Evolutionary conservation across 192 early-diverging fungal species (phyloP), one percentile per base, ranked within the genome.

Genomic region (Coemansia asiatica): DNA sequence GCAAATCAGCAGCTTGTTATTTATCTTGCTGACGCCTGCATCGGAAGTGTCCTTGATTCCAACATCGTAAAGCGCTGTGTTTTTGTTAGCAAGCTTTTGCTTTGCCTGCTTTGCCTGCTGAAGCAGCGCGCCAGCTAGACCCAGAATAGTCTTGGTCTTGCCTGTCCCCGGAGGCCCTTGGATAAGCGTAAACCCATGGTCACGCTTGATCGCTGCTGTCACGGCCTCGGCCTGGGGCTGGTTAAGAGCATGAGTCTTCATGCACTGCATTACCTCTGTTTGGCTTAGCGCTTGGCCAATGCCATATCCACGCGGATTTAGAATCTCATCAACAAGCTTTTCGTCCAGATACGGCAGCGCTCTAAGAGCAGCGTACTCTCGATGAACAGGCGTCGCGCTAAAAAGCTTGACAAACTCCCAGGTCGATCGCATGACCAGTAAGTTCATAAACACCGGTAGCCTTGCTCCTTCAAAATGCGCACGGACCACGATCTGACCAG

Each of bases 141-240:
- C 88, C 21, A 98, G 71, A 69, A 98, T 95, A 1, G 94, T 97
- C 66, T 93, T 91, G 2, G 95, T 96, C 70, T 95, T 95, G 21
- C 93, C 92, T 7, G 86, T 86, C 15, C 87, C 87, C 0, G 83
- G 83, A 35, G 83, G 79, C 3, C 87, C 96, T 74, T 98, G 94
- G 75, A 97, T 94, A 8, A 98, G 73, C 2, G 91, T 89, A 61
- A 98, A 95, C 13, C 95, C 95, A 13, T 83, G 67, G 36, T 85
- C 70, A 27, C 84, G 75, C 23, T 84, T 64, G 18, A 90, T 68
- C 0, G 91, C 92, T 10, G 83, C 77, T 8, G 82, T 72, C 56
- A 98, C 90, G 5, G 95, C 93, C 48, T 87, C 84, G 0, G 95
- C 96, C 73, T 98, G 96, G 7, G 94, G 92, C 59, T 88, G 83